Percentiles rank a stretch among this genome's conserved stretches.
These are phyloP conservation scores for Colletotrichum trifolii DNA, from an alignment of 2,329 filamentous ascomycete genomes.

Conservation along the genomic window DNA sequence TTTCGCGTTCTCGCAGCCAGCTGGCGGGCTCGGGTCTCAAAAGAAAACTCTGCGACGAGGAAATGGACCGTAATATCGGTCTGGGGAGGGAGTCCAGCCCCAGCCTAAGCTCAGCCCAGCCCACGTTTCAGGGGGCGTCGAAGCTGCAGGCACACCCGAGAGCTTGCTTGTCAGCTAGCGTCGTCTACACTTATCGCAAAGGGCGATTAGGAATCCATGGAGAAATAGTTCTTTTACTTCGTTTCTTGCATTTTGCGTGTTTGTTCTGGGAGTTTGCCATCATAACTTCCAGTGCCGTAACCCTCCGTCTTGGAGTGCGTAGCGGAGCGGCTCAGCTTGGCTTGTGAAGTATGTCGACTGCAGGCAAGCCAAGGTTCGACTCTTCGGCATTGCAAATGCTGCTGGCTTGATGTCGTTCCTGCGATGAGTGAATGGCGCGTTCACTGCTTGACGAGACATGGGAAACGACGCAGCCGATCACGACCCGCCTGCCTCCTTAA, in stretches of 20 bases:
- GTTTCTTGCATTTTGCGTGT: background rate
- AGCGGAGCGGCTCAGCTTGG: background rate
- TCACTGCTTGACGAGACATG: background rate
- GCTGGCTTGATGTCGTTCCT: background rate
- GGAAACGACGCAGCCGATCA: too few species aligned
- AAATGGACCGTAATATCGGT: too few species aligned
- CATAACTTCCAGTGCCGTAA: background rate
- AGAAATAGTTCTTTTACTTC: background rate
- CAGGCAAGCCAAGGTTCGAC: background rate
- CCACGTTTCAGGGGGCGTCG: constrained; percentile 24
- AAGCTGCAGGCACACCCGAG: background rate
- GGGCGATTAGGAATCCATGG: constrained; percentile 14
- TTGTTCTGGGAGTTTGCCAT: background rate
- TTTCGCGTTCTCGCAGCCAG: constrained; percentile 9
- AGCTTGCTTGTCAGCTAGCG: background rate
- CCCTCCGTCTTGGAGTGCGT: constrained; percentile 11
- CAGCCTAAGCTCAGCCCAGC: background rate
- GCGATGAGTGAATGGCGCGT: background rate
- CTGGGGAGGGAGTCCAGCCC: too few species aligned
- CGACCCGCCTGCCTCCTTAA: background rate
- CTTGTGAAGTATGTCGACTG: too few species aligned
- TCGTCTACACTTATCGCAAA: constrained; percentile 14
- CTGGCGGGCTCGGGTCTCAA: background rate
- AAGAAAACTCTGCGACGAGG: too few species aligned
- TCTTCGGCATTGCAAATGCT: background rate